A percentile compares a stretch with the other conserved stretches of the same genome.
phyloP scores from a whole-genome alignment of 805 yeast genomes.

The Candida nitratophila region DNA sequence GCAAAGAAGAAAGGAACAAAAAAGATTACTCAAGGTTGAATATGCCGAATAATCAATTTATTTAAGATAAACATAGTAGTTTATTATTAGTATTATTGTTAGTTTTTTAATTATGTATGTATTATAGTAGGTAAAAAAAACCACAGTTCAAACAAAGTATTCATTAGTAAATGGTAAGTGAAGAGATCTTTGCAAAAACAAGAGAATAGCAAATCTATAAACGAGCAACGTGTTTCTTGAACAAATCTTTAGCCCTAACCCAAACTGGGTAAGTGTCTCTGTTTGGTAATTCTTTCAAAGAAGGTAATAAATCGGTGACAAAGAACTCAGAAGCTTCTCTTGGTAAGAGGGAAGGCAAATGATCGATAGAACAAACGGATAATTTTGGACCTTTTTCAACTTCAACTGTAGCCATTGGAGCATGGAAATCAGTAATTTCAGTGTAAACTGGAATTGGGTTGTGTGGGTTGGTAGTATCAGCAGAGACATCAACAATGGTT shows the following conservation, averaged over 20 bases:
- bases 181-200: too few species aligned
- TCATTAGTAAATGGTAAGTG: too few species aligned
- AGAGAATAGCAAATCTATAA: too few species aligned
- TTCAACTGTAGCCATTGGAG: conserved; percentile 84
- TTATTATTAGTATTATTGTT: background rate
- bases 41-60: conserved; percentile 13
- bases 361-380: conserved; percentile 93
- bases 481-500: conserved; percentile 95
- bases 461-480: conserved; percentile 97
- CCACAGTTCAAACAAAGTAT: too few species aligned
- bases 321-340: conserved; percentile 95
- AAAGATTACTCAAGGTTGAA: conserved; percentile 43
- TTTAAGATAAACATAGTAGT: background rate
- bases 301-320: conserved; percentile 82
- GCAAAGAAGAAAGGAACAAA: conserved; percentile 33
- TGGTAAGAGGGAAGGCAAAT: conserved; percentile 90
- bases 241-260: conserved; percentile 80
- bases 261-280: conserved; percentile 85
- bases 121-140: conserved; percentile 29
- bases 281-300: conserved; percentile 75
- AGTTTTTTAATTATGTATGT: background rate
- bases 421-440: conserved; percentile 81
- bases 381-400: conserved; percentile 77
- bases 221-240: conserved; percentile 78
- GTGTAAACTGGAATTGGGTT: conserved; percentile 95